phyloP scores from a whole-genome alignment of 495 filamentous ascomycete species.

The Tetracladium setigerum region DNA sequence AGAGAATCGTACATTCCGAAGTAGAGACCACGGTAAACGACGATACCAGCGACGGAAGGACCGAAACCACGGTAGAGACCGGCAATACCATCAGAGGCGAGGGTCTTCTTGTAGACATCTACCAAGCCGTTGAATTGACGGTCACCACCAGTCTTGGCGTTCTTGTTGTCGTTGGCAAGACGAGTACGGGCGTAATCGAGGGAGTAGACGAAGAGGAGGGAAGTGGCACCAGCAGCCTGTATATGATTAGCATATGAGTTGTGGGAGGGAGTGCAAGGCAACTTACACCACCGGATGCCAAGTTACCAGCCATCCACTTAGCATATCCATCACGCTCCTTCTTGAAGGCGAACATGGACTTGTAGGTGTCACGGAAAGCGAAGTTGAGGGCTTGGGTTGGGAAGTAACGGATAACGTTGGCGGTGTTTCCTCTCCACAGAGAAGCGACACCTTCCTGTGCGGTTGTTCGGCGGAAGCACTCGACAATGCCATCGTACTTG shows the following conservation, averaged over 20 bases:
- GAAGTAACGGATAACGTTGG: slow-evolving; percentile 99
- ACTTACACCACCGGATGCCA: slow-evolving; percentile 99
- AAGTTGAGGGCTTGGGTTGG: slow-evolving; percentile 99
- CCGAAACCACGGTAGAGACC: slow-evolving; percentile 99
- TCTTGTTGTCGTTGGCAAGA: slow-evolving; percentile 99
- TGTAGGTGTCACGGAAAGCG: slow-evolving; percentile 99
- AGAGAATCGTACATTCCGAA: slow-evolving; percentile 99
- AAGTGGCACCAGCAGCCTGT: slow-evolving; percentile 96
- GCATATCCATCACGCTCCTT: slow-evolving; percentile 97
- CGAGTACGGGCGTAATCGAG: slow-evolving; percentile 99
- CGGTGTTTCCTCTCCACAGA: slow-evolving; percentile 98
- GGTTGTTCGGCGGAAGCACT: slow-evolving; percentile 90
- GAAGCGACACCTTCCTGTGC: slow-evolving; percentile 76
- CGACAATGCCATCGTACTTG: slow-evolving; percentile 87
- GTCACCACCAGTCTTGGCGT: slow-evolving; percentile 89
- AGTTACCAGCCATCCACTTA: slow-evolving; percentile 99
- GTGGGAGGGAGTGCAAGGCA: slow-evolving; percentile 1
- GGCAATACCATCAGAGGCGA: slow-evolving; percentile 93
- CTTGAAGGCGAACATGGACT: slow-evolving; percentile 99
- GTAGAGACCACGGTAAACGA: slow-evolving; percentile 99
- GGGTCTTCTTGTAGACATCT: slow-evolving; percentile 99
- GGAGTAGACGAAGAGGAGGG: slow-evolving; percentile 99
- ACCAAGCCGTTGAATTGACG: slow-evolving; percentile 99
- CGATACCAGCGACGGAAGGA: slow-evolving; percentile 95
- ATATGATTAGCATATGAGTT: slow-evolving; percentile 23